A percentile compares a stretch with the other conserved stretches of the same genome.
Evolutionary conservation across 2,329 filamentous ascomycete species (phyloP).

Genomic region (Sporothrix luriei): DNA sequence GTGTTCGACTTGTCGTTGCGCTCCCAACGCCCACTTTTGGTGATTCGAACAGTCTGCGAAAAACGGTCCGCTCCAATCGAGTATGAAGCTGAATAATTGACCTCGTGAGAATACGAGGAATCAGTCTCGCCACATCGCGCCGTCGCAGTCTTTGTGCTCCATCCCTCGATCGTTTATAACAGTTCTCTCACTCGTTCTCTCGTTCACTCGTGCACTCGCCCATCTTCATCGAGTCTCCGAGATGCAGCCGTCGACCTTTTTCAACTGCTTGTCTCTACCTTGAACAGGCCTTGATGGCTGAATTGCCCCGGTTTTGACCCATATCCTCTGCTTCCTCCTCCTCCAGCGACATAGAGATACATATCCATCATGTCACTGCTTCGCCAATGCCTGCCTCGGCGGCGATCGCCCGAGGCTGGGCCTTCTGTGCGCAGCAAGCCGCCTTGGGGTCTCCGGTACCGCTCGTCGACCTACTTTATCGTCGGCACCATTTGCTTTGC

Average conservation of each 20-base stretch:
- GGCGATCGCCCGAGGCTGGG: neutral
- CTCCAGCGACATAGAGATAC: neutral
- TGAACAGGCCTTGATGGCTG: neutral
- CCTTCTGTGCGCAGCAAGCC: conserved; percentile 31
- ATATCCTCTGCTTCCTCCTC: neutral
- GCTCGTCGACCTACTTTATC: conserved; percentile 49
- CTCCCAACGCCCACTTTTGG: neutral
- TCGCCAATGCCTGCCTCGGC: neutral
- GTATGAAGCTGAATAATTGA: neutral
- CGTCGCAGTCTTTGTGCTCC: neutral
- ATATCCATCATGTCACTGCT: conserved; percentile 1
- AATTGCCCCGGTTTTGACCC: neutral
- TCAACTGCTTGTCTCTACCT: neutral
- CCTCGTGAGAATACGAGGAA: no score
- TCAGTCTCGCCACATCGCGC: neutral
- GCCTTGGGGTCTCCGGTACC: conserved; percentile 44
- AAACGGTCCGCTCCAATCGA: neutral
- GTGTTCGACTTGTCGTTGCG: neutral
- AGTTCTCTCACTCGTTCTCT: neutral
- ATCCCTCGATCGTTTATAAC: neutral
- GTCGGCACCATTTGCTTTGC: conserved; percentile 42
- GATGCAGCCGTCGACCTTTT: conserved; percentile 14
- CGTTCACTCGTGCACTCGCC: no score
- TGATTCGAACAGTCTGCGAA: neutral
- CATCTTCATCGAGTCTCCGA: neutral